These are phyloP conservation scores for Coniferiporia sulphurascens DNA, from an alignment of 1,284 basidiomycete species.

Conservation along the genomic window DNA sequence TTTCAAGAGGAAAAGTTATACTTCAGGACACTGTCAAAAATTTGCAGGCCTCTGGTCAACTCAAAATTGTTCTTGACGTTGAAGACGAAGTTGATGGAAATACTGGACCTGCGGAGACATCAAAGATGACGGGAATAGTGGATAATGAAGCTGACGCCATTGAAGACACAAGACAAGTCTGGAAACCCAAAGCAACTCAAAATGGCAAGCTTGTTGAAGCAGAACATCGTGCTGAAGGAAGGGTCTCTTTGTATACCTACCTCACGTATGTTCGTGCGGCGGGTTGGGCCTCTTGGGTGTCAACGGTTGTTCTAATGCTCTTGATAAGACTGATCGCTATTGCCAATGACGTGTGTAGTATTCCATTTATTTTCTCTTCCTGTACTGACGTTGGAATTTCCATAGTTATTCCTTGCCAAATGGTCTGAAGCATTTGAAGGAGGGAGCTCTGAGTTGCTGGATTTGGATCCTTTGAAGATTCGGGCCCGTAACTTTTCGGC, in stretches of 20 bases:
- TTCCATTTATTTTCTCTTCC: not conserved
- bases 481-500: conserved; percentile 31
- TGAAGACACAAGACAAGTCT: not conserved
- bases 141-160: conserved; percentile 39
- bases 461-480: conserved; percentile 10
- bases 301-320: conserved; percentile 50
- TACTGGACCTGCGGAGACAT: conserved; percentile 18
- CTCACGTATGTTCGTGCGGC: conserved; percentile 58
- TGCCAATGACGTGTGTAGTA: conserved; percentile 44
- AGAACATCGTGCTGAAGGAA: conserved; percentile 61
- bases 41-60: conserved; percentile 46
- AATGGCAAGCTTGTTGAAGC: conserved; percentile 56
- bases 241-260: conserved; percentile 31
- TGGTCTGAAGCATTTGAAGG: conserved; percentile 63
- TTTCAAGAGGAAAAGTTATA: conserved; percentile 56
- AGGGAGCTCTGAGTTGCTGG: conserved; percentile 12
- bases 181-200: conserved; percentile 18
- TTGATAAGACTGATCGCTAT: conserved; percentile 54
- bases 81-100: conserved; percentile 38
- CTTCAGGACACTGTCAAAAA: conserved; percentile 53
- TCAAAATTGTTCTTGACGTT: conserved; percentile 45
- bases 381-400: not conserved
- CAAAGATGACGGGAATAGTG: conserved; percentile 22
- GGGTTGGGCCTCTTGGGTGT: conserved; percentile 50
- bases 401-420: conserved; percentile 54